A percentile compares a stretch with the other conserved stretches of the same genome.
phyloP scores from a whole-genome alignment of 2,329 filamentous ascomycete species.

The Hypoxylon sp. region DNA sequence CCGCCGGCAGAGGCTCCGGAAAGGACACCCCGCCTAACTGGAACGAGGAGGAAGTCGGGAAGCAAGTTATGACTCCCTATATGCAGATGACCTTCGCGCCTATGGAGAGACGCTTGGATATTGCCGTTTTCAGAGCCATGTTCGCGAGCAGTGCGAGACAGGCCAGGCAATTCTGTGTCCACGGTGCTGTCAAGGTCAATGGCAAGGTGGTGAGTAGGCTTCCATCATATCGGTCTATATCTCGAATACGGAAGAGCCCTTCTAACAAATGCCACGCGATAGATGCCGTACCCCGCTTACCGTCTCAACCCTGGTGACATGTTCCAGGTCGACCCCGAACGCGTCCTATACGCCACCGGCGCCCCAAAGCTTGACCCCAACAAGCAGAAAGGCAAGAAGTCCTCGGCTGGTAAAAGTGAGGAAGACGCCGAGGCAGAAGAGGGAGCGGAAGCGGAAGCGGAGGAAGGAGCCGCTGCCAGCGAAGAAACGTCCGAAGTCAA shows the following conservation, averaged over 20 bases:
- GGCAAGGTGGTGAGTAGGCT: slow-evolving; percentile 81
- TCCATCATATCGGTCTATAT: not conserved
- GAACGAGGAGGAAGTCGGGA: not conserved
- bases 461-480: slow-evolving; percentile 46
- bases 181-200: slow-evolving; percentile 95
- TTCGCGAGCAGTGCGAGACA: slow-evolving; percentile 95
- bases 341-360: slow-evolving; percentile 90
- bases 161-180: slow-evolving; percentile 92
- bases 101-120: slow-evolving; percentile 89
- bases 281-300: slow-evolving; percentile 95
- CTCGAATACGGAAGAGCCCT: not conserved
- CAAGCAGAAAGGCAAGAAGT: slow-evolving; percentile 43
- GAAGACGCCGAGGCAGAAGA: slow-evolving; percentile 37
- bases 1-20: slow-evolving; percentile 86
- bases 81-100: slow-evolving; percentile 97
- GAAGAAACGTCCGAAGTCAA: slow-evolving; percentile 45
- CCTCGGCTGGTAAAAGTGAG: slow-evolving; percentile 35
- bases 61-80: slow-evolving; percentile 76
- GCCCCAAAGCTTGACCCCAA: slow-evolving; percentile 67
- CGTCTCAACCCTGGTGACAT: slow-evolving; percentile 96
- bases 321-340: slow-evolving; percentile 93
- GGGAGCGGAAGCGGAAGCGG: slow-evolving; percentile 40
- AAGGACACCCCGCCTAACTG: slow-evolving; percentile 54
- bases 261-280: slow-evolving; percentile 13
- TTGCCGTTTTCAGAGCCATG: slow-evolving; percentile 91